Percentiles rank a stretch among this genome's conserved stretches.
phyloP scores from a whole-genome alignment of 306 rosid genomes.

The Citrullus colocynthis region DNA sequence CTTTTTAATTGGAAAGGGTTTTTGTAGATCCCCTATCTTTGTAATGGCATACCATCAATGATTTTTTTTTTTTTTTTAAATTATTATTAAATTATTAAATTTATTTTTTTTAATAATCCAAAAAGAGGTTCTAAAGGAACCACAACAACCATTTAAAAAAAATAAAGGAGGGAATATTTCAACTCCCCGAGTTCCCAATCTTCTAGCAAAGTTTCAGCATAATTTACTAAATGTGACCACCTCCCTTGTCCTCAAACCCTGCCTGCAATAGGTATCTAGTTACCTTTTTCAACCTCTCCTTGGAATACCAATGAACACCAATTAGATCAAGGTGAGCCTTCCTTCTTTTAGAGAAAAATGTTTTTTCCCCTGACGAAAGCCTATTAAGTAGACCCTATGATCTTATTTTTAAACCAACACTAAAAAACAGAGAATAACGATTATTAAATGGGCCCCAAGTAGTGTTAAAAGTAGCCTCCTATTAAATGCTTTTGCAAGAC shows the following conservation, averaged over 20 bases:
- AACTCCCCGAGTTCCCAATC: neutral
- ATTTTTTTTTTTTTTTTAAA: no score
- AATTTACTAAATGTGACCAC: neutral
- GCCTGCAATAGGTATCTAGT: neutral
- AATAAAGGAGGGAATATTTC: neutral
- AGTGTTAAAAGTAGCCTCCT: neutral
- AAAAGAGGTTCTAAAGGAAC: neutral
- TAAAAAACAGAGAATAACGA: neutral
- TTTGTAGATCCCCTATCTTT: no score
- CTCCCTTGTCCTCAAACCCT: neutral
- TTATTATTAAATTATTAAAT: no score
- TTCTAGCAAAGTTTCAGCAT: neutral
- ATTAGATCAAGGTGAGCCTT: neutral
- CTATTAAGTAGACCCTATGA: neutral
- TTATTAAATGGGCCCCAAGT: neutral
- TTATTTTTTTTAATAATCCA: no score
- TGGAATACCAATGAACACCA: neutral
- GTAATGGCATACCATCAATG: no score
- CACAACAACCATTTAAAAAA: neutral
- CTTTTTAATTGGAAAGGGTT: no score
- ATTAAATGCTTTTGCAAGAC: neutral
- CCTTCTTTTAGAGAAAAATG: neutral
- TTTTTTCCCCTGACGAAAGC: neutral
- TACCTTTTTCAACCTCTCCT: neutral
- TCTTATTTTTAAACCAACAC: neutral